Evolutionary conservation across 768 basidiomycete genomes (phyloP), one percentile per base, ranked within the genome.

Genomic region (Hirschioporus abietinus): DNA sequence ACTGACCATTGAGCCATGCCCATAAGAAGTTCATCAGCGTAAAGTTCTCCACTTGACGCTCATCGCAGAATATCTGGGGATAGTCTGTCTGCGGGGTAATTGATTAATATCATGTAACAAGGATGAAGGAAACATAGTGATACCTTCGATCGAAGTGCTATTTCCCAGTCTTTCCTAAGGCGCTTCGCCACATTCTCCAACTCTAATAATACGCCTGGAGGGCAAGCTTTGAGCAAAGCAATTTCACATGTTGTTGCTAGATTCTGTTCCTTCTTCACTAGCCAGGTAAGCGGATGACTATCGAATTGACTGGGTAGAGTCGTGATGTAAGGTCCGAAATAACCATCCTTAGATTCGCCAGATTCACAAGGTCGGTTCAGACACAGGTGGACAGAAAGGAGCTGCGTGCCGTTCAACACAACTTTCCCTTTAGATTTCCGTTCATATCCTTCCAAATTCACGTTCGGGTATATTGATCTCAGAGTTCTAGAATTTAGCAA

Each of bases 1-100:
- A 74, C 81, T 67, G 70, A 92, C 95, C 93, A 72, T 89, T 96
- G 10, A 98, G 82, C 95, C 96, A 99, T 0, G 86, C 94, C 94
- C 96, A 97, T 2, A 93, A 74, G 70, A 86, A 92, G 70, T 88
- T 83, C 36, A 73, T 75, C n/a, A 72, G 71, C 9, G 73, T 57
- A 9, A 68, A 63, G 42, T 62, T 23, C 35, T 72, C 30, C 66
- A 34, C 7, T 65, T 42, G 34, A 66, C 60, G 7, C 3, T 61
- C 17, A 15, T 23, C 60, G 23, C 10, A 61, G 30, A 61, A 34
- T 61, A 25, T 15, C 60, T 61, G 5, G 24, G 25, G 60, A 61
- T 61, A 61, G 12, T 12, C 30, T 23, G 42, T 52, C 42, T 52
- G 42, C 20, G 42, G 42, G 42, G 42, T 52, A 52, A 52, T 6